Evolutionary conservation across 768 basidiomycete species (phyloP), one percentile per base, ranked within the genome.

Genomic region (Agrocybe chaxingu): DNA sequence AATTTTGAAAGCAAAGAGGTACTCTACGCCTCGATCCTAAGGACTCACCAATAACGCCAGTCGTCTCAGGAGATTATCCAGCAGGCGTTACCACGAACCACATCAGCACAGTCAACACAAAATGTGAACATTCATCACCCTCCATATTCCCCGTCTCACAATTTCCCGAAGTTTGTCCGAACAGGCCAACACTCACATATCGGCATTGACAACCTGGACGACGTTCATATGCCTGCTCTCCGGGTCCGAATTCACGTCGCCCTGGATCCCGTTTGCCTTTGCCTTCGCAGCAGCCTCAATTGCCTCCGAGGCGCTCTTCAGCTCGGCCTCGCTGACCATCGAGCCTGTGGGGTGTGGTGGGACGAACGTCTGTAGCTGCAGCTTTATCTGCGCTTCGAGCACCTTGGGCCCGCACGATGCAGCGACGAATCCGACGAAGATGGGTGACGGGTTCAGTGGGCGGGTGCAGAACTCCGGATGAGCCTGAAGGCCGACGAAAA

Each of bases 401-500:
- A 83, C 77, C 8, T 59, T 46, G 7, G 54, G 38, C 3, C 74
- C 70, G 8, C 75, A 72, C 0, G 97, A 73, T 1, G 97, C 93
- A 4, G 96, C 84, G 42, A 99, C 80, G 66, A 99, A 88, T 10
- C 97, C 97, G 47, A 99, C 85, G 84, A 98, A 98, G 0, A 94
- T 87, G 0, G 97, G 97, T 0, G 93, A 97, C 1, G 97, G 97
- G 71, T 99, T 98, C 38, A 99, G 75, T 1, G 97, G 97, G 29
- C 97, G 85, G 18, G 97, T 95, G 74, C 96, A 98, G 73, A 99
- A 95, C 69, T 99, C 97, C 0, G 97, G 97, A 62, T 99, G 97
- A 1, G 97, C 92, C 72, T 99, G 97, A 39, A 99, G 76, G 18
- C 84, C 97, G 39, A 96, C 72, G 64, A 95, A 98, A 76, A 82